A percentile compares a stretch with the other conserved stretches of the same genome.
phyloP scores from a whole-genome alignment of 1,139 yeast species.

The Sugiyamaella grinbergsii region DNA sequence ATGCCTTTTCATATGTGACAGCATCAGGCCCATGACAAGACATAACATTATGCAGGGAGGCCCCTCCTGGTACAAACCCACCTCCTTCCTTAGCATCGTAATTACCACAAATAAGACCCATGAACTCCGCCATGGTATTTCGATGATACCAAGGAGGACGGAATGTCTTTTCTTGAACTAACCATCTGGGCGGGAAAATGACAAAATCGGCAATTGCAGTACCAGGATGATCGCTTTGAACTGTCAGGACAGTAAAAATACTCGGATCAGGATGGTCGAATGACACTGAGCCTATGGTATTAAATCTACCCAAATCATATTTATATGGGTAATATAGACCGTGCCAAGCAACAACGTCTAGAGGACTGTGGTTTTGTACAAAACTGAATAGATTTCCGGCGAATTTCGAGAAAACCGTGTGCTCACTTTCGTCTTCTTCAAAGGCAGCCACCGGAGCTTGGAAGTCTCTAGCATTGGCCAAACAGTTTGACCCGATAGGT shows the following conservation, averaged over 20 bases:
- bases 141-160: slow-evolving; percentile 42
- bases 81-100: slow-evolving; percentile 38
- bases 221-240: slow-evolving; percentile 35
- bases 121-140: slow-evolving; percentile 39
- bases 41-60: slow-evolving; percentile 39
- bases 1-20: slow-evolving; percentile 34
- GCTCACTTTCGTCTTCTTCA: slow-evolving; percentile 26
- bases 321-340: slow-evolving; percentile 40
- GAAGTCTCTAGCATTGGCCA: slow-evolving; percentile 41
- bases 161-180: slow-evolving; percentile 39
- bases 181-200: slow-evolving; percentile 41
- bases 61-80: slow-evolving; percentile 41
- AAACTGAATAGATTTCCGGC: slow-evolving; percentile 34
- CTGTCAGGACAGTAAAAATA: slow-evolving; percentile 38
- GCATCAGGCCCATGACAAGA: slow-evolving; percentile 40
- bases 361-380: slow-evolving; percentile 37
- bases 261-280: slow-evolving; percentile 40
- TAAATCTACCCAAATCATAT: slow-evolving; percentile 38
- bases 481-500: slow-evolving; percentile 39
- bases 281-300: slow-evolving; percentile 38
- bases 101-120: slow-evolving; percentile 39
- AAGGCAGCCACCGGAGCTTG: slow-evolving; percentile 35
- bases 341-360: slow-evolving; percentile 41
- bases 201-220: slow-evolving; percentile 41
- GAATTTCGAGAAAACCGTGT: slow-evolving; percentile 33